Evolutionary conservation across 2,329 filamentous ascomycete genomes (phyloP).

Genomic region (Talaromyces sp.): DNA sequence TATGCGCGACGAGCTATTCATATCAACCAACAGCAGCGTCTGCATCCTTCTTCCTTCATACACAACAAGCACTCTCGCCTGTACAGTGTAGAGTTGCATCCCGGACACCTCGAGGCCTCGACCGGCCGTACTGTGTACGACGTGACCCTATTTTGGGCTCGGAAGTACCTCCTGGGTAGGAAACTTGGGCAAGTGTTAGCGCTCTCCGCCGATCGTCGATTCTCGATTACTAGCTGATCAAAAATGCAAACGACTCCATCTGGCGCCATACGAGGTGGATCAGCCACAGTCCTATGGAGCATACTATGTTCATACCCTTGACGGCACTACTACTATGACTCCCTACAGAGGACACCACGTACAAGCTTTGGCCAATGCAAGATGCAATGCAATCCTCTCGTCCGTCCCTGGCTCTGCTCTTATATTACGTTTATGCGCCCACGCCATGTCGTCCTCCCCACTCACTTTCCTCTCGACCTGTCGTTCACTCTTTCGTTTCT

Average conservation of each 20-base stretch:
- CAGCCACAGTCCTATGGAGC: no score
- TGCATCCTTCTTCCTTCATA: background rate
- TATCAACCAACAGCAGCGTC: background rate
- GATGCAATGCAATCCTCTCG: conserved; percentile 16
- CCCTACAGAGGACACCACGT: background rate
- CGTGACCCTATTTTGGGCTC: background rate
- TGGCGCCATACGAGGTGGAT: background rate
- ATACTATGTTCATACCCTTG: no score
- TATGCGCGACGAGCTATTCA: conserved; percentile 1
- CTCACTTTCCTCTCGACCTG: conserved; percentile 11
- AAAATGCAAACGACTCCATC: background rate
- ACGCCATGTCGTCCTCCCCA: conserved; percentile 10
- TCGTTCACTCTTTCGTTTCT: background rate
- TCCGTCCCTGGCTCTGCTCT: conserved; percentile 1
- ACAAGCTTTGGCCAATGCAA: background rate
- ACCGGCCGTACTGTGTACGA: background rate
- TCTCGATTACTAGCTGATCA: background rate
- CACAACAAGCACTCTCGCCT: no score
- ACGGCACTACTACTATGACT: no score
- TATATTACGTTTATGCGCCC: conserved; percentile 12
- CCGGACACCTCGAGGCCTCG: background rate
- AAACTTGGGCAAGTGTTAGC: no score
- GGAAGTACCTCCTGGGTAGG: no score
- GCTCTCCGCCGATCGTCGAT: background rate
- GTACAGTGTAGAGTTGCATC: no score